Evolutionary conservation across 176 grass and related monocot species (phyloP), one percentile per base, ranked within the genome.

Genomic region (Phoenix dactylifera): DNA sequence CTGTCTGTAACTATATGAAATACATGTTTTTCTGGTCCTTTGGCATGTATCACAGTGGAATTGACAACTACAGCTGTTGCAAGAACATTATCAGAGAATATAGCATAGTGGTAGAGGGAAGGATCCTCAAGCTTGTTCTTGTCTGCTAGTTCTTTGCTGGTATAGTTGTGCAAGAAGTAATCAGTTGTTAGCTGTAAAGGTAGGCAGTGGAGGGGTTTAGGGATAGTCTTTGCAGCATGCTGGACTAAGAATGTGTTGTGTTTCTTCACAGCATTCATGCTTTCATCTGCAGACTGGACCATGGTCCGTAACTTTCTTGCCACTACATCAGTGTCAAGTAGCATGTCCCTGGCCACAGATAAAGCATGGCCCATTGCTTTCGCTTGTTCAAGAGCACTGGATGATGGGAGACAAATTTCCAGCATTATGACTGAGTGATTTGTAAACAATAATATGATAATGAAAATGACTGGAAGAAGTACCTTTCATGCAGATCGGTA

Each of bases 161-260:
- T n/a, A n/a, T n/a, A n/a, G n/a, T n/a, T n/a, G n/a, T n/a, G n/a
- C n/a, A n/a, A n/a, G n/a, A n/a, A n/a, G n/a, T n/a, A n/a, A n/a
- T n/a, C n/a, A n/a, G n/a, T n/a, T n/a, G 76, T 88, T 39, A 97
- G 71, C 25, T 83, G 93, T 75, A 97, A 83, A 76, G 86, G 84
- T 26, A 97, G 84, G 56, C 93, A 97, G 75, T 91, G 83, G 68
- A 97, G 64, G 48, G 87, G 84, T 70, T 87, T 91, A 65, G 93
- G 87, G 10, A 91, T 62, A 4, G 87, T 97, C 77, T 97, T 97
- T 52, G 93, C 92, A 58, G 92, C 92, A 85, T 91, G 81, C 64
- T 97, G 93, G 57, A 97, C 93, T 64, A 97, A 71, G 65, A 97
- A 97, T 49, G 93, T 83, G 55, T 85, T 97, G 6, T 97, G 87